Evolutionary conservation across 495 filamentous ascomycete species (phyloP).

Genomic region (Rhizodiscina lignyota): DNA sequence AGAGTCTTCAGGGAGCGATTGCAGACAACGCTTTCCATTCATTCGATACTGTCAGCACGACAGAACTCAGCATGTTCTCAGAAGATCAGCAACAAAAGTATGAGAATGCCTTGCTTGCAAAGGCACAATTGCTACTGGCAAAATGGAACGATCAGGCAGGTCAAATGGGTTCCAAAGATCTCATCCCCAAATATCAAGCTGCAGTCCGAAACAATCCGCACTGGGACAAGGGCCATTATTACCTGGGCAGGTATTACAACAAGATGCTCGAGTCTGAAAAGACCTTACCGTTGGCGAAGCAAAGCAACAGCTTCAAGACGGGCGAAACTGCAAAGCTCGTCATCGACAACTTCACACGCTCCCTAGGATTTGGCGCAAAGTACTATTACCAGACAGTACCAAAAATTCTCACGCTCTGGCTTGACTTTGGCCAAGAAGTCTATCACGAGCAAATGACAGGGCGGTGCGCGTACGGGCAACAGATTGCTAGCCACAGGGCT

Average conservation of each 20-base stretch:
- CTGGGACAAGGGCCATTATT: constrained; percentile 97
- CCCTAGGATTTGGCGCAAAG: constrained; percentile 74
- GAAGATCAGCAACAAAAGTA: constrained; percentile 15
- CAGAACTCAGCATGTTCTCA: constrained; percentile 6
- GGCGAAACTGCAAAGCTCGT: constrained; percentile 81
- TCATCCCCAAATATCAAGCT: constrained; percentile 62
- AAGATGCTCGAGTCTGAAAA: constrained; percentile 87
- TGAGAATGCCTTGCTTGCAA: constrained; percentile 38
- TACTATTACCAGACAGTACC: constrained; percentile 90
- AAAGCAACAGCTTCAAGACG: constrained; percentile 37
- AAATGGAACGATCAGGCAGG: constrained; percentile 92
- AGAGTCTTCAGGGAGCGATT: constrained; percentile 72
- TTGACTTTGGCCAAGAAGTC: constrained; percentile 69
- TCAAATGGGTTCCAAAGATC: constrained; percentile 63
- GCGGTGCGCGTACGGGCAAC: too few species aligned
- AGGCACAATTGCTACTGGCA: constrained; percentile 71
- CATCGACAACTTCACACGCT: constrained; percentile 81
- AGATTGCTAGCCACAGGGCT: constrained; percentile 13
- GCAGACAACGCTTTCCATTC: constrained; percentile 48
- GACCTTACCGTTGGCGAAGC: constrained; percentile 48
- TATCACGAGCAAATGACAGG: constrained; percentile 26
- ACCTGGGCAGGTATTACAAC: constrained; percentile 93
- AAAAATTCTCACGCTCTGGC: constrained; percentile 78
- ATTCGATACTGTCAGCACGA: constrained; percentile 17
- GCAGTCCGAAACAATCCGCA: constrained; percentile 43